Base-by-base conservation (phyloP, 169 alveolate species). In the Plasmodium malariae region DNA sequence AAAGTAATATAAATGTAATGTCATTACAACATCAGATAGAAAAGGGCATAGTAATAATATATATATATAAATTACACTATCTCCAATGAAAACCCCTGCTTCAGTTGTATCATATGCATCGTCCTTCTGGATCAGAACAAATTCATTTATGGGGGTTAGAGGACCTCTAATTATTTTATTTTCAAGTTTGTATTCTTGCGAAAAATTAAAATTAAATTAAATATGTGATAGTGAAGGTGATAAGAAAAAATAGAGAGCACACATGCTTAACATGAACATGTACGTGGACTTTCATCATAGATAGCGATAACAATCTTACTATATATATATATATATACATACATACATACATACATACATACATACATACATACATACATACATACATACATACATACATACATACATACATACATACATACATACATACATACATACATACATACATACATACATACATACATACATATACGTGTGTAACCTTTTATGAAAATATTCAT, bases 31-130 rank as follows among this genome's bases (percentile, higher is more conserved):
- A 5, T 21, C 0, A 57, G 9, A 57, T 7, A 2, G 21, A 54
- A 54, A 54, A 54, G 5, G 12, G 55, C 17, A 9, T 9, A 43
- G 12, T 9, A 43, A 43, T 43, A 43, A 68, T 40, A 68, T 21
- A 45, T 40, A 1, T 19, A 34, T 3, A 69, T 5, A 54, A 73
- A 26, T 62, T 83, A 83, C 91, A 19, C 72, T 51, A 59, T 83
- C 85, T 21, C 91, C 91, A 57, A 83, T 83, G 59, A 83, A 83
- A 48, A 83, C 91, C n/a, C 91, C 91, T 0, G 85, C 21, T 28
- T 83, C 91, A 14, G 91, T 83, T n/a, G 91, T 83, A 21, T 83
- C 91, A 14, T 34, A 26, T 9, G 91, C 91, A 9, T 83, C 91
- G 54, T 83, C 60, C 48, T 83, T 83, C 40, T 83, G 65, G 3